Base-by-base conservation (phyloP, 1,139 yeast genomes). In the Candida tetrigidarum region DNA sequence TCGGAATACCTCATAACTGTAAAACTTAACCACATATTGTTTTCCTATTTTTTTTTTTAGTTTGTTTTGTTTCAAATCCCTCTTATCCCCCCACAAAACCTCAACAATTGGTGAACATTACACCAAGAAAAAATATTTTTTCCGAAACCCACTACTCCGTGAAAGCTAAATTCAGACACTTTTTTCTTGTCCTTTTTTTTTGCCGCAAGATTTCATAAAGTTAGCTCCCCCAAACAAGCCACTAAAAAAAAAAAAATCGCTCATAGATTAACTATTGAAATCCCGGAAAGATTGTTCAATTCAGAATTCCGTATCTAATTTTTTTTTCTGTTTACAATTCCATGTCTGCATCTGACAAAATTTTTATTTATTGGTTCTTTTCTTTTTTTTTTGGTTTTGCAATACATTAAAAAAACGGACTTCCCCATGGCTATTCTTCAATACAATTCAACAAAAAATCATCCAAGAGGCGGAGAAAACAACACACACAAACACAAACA, bases 311-410 rank as follows among this genome's bases (percentile, higher is more conserved):
- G 15, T 16, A 11, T 29, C 11, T n/a, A 16, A 6, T 16, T 29
- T 14, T 16, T 9, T 7, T 9, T 10, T 29, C 19, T 11, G 8
- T 15, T 9, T 11, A 8, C 28, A 25, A 11, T 29, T 29, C 20
- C 8, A 28, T 32, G 36, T 32, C 36, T 18, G 36, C 36, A 32
- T n/a, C n/a, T n/a, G n/a, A n/a, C n/a, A n/a, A n/a, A n/a, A n/a
- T n/a, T n/a, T n/a, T n/a, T n/a, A n/a, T n/a, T n/a, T n/a, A n/a
- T n/a, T n/a, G n/a, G n/a, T n/a, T n/a, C n/a, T n/a, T n/a, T n/a
- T n/a, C n/a, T n/a, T n/a, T n/a, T n/a, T n/a, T 19, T 32, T 22
- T 9, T 28, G 32, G 4, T 7, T n/a, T 28, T 28, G 32, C 32
- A 28, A 28, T n/a, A 28, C 9, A n/a, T n/a, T n/a, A n/a, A n/a